These are phyloP conservation scores for Austroboletus rostrupii DNA, from an alignment of 1,284 basidiomycete genomes.

Conservation along the genomic window DNA sequence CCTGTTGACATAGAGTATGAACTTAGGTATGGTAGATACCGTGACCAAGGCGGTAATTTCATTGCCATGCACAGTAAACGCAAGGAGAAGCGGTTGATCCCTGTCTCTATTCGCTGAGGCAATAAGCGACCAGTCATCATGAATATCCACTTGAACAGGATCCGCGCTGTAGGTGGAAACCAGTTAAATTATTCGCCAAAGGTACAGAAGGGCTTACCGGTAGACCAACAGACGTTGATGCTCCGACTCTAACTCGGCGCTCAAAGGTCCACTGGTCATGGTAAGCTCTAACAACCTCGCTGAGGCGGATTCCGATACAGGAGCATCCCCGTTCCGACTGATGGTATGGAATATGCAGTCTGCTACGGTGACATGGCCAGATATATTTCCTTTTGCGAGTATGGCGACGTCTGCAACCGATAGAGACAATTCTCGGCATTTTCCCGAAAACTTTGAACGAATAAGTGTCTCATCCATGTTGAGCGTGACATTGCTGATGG, in stretches of 20 bases:
- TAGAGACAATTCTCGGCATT: conserved; percentile 58
- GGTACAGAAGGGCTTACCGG: conserved; percentile 46
- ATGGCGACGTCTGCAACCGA: conserved; percentile 63
- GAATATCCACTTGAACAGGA: conserved; percentile 70
- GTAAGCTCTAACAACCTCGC: conserved; percentile 67
- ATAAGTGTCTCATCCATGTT: conserved; percentile 59
- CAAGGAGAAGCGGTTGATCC: conserved; percentile 63
- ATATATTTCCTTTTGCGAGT: conserved; percentile 68
- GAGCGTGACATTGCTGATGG: conserved; percentile 63
- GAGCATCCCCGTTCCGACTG: conserved; percentile 46
- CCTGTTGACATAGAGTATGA: conserved; percentile 68
- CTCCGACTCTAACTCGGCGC: conserved; percentile 70
- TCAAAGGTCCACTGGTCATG: conserved; percentile 72
- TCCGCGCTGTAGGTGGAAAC: conserved; percentile 54
- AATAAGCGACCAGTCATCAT: conserved; percentile 77
- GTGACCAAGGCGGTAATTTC: conserved; percentile 70
- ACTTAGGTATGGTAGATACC: conserved; percentile 69
- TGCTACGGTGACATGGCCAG: conserved; percentile 66
- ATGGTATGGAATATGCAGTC: conserved; percentile 75
- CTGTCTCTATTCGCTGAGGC: conserved; percentile 37
- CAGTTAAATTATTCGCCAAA: background rate
- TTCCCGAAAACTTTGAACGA: conserved; percentile 58
- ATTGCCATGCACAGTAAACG: conserved; percentile 73
- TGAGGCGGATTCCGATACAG: conserved; percentile 30
- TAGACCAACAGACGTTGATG: conserved; percentile 75